Conservation (phyloP, 1,284 basidiomycete genomes). For the Gomphus bonarii region DNA sequence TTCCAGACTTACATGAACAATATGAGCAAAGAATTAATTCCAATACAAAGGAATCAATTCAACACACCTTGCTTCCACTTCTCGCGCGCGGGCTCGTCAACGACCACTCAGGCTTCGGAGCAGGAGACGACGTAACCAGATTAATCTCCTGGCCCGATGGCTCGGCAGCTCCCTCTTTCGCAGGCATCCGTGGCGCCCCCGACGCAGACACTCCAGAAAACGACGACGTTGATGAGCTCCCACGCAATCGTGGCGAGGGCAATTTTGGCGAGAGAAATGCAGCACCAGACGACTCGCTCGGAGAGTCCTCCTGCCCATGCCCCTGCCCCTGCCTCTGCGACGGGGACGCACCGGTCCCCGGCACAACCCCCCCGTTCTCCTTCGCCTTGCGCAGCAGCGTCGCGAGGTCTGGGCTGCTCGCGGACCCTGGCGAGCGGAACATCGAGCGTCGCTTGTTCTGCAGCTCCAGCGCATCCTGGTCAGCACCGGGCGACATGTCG, state of each 20-base stretch:
- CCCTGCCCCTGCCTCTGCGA: neutral
- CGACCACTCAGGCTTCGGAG: constrained; percentile 41
- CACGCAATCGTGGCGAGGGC: constrained; percentile 2
- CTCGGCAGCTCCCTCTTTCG: neutral
- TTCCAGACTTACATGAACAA: constrained; percentile 9
- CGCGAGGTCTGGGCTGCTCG: constrained; percentile 81
- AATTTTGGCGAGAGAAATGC: constrained; percentile 6
- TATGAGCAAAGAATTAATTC: neutral
- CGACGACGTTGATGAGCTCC: constrained; percentile 10
- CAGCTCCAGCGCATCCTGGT: constrained; percentile 52
- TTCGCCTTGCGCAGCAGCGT: constrained; percentile 74
- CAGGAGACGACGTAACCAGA: constrained; percentile 12
- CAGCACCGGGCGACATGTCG: constrained; percentile 18
- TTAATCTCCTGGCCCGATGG: constrained; percentile 1
- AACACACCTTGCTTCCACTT: constrained; percentile 29
- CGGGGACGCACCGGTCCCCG: constrained; percentile 16
- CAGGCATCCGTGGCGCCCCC: neutral
- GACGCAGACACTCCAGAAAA: constrained; percentile 1
- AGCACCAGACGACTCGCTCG: neutral
- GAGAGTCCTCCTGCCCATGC: neutral
- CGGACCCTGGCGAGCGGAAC: constrained; percentile 79
- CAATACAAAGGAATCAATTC: constrained; percentile 16
- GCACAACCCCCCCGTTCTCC: constrained; percentile 42
- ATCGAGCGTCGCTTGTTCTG: constrained; percentile 72
- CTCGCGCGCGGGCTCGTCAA: constrained; percentile 27